Base-by-base conservation (phyloP, 2,329 filamentous ascomycete species). In the Arthrocladium fulminans region DNA sequence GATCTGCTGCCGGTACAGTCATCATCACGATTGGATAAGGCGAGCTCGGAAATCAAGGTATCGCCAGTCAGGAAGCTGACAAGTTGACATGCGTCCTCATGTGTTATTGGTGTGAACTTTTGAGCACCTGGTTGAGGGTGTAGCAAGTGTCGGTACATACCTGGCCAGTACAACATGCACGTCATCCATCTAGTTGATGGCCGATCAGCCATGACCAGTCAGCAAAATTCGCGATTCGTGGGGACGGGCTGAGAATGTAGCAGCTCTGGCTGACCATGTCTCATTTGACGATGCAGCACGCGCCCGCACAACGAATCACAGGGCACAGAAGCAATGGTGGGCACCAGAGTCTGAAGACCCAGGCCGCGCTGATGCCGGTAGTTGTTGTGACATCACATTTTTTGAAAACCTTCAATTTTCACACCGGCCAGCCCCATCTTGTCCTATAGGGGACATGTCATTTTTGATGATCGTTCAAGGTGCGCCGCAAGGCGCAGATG, bases 261-360 rank as follows among this genome's bases (percentile, higher is more conserved):
- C 17, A 19, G 13, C 2, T 23, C 17, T 45, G 43, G 13, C 17
- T 35, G 10, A 15, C 24, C 17, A 35, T 34, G 15, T 47, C 30
- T 39, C 13, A 39, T 47, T 47, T 34, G 44, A 35, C 34, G 23
- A 15, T 37, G 44, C 32, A 24, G 44, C 23, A 47, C 44, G 44
- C 44, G 44, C 44, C 44, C 27, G 24, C 7, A 19, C 12, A 20
- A 19, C 44, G 30, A 47, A 47, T 47, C 44, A 47, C 10, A 20
- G 23, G 2, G 8, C 13, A 15, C 12, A 22, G 39, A 38, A 47
- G 44, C 44, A 25, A 19, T 39, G 20, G 32, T 39, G 44, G 32
- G 29, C n/a, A 37, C 24, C 10, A 5, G 29, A n/a, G 32, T 3
- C n/a, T n/a, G 43, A 30, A 45, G 29, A 45, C 43, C 29, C 37